Evolutionary conservation across 2,329 filamentous ascomycete species (phyloP).

Genomic region (Fusarium globosum): DNA sequence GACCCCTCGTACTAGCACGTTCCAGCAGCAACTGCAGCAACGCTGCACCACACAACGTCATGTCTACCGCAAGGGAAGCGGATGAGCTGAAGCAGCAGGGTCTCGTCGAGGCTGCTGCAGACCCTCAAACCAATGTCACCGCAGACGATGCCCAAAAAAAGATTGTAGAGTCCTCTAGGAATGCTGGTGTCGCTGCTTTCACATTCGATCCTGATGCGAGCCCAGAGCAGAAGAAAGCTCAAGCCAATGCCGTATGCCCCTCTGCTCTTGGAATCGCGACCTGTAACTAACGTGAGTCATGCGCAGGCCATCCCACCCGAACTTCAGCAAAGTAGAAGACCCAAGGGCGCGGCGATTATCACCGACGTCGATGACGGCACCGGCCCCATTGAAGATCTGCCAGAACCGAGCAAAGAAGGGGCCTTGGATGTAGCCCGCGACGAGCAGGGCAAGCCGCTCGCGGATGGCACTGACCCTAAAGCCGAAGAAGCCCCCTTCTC

Average conservation of each 20-base stretch:
- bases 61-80: conserved; percentile 51
- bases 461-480: conserved; percentile 63
- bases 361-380: conserved; percentile 83
- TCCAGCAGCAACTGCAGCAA: conserved; percentile 23
- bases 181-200: conserved; percentile 82
- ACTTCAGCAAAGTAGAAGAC: conserved; percentile 49
- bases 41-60: conserved; percentile 40
- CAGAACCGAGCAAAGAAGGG: conserved; percentile 76
- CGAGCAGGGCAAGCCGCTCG: conserved; percentile 59
- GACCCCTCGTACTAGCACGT: conserved; percentile 14
- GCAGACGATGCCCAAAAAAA: conserved; percentile 78
- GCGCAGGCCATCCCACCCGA: conserved; percentile 53
- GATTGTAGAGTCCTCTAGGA: conserved; percentile 80
- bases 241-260: conserved; percentile 76
- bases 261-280: neutral
- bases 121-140: conserved; percentile 75
- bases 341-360: conserved; percentile 75
- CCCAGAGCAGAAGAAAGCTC: conserved; percentile 84
- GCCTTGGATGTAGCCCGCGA: conserved; percentile 67
- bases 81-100: conserved; percentile 84
- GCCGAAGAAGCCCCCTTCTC: conserved; percentile 61
- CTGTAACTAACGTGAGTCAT: conserved; percentile 18
- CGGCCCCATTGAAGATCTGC: conserved; percentile 79
- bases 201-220: conserved; percentile 88
- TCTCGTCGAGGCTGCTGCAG: conserved; percentile 78